Conservation (phyloP, 768 basidiomycete genomes). For the Austroboletus eburneus region DNA sequence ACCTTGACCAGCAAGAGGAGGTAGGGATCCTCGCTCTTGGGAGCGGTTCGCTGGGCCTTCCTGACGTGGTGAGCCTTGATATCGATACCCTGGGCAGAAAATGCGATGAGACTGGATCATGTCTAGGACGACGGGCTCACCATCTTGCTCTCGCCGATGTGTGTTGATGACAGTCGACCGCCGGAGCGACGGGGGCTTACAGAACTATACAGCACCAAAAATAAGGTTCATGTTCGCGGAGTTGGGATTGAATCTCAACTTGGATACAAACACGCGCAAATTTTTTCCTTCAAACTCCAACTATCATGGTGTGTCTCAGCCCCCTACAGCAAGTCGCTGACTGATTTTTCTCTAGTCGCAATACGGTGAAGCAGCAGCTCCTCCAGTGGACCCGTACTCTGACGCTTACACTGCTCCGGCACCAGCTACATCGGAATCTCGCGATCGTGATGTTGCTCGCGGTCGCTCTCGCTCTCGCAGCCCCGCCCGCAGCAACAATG, state of each 20-base stretch:
- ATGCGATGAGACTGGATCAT: slow-evolving; percentile 21
- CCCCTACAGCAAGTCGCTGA: background rate
- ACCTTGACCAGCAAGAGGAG: slow-evolving; percentile 98
- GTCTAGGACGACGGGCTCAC: slow-evolving; percentile 55
- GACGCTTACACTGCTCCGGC: slow-evolving; percentile 75
- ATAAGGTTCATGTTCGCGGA: slow-evolving; percentile 35
- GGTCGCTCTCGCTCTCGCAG: slow-evolving; percentile 77
- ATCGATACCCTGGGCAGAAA: slow-evolving; percentile 78
- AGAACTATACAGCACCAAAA: slow-evolving; percentile 57
- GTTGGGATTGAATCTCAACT: slow-evolving; percentile 25
- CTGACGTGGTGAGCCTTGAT: slow-evolving; percentile 96
- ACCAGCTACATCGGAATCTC: slow-evolving; percentile 39
- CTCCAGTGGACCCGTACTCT: slow-evolving; percentile 74
- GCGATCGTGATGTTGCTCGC: slow-evolving; percentile 55
- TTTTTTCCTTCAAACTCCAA: slow-evolving; percentile 43
- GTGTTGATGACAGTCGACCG: slow-evolving; percentile 45
- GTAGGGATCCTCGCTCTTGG: slow-evolving; percentile 99
- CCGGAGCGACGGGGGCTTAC: slow-evolving; percentile 46
- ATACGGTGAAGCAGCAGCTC: slow-evolving; percentile 61
- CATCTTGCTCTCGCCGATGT: slow-evolving; percentile 71
- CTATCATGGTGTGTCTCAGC: slow-evolving; percentile 61
- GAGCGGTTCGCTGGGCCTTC: slow-evolving; percentile 91
- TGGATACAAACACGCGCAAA: slow-evolving; percentile 45
- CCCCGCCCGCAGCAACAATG: slow-evolving; percentile 50
- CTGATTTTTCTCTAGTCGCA: slow-evolving; percentile 31